Percentiles rank a stretch among this genome's conserved stretches.
phyloP scores from a whole-genome alignment of 2,329 filamentous ascomycete species.

The Epichloe sp. region DNA sequence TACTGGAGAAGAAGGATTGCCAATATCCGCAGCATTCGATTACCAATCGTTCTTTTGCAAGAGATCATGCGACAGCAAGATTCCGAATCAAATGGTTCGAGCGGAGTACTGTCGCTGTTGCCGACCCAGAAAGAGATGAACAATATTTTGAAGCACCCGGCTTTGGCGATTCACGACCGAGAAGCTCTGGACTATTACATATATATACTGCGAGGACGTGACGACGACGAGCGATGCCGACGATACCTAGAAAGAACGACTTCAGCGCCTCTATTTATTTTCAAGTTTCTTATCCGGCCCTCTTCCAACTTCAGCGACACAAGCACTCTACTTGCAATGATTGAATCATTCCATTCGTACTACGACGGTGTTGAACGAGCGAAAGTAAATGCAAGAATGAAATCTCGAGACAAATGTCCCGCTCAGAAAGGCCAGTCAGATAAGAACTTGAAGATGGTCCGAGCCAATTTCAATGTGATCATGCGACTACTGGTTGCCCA shows the following conservation, averaged over 20 bases:
- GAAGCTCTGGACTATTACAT: slow-evolving; percentile 14
- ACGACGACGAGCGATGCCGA: slow-evolving; percentile 19
- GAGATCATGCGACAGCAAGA: slow-evolving; percentile 15
- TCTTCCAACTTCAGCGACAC: slow-evolving; percentile 13
- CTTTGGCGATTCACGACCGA: slow-evolving; percentile 11
- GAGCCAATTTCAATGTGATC: slow-evolving; percentile 13
- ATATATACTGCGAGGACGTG: slow-evolving; percentile 16
- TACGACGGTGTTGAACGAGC: slow-evolving; percentile 1
- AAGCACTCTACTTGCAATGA: slow-evolving; percentile 13
- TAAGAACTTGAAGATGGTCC: slow-evolving; percentile 4
- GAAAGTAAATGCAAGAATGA: background rate
- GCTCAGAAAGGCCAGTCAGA: background rate
- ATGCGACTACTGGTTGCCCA: slow-evolving; percentile 17
- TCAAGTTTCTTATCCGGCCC: slow-evolving; percentile 18
- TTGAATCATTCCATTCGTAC: slow-evolving; percentile 13
- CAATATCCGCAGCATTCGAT: slow-evolving; percentile 13
- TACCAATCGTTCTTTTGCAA: slow-evolving; percentile 20
- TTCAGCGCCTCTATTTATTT: slow-evolving; percentile 16
- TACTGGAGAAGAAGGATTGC: slow-evolving; percentile 12
- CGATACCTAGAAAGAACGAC: slow-evolving; percentile 16
- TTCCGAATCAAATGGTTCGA: slow-evolving; percentile 6
- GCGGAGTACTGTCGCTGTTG: slow-evolving; percentile 12
- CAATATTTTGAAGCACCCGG: slow-evolving; percentile 8
- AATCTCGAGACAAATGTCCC: slow-evolving; percentile 1
- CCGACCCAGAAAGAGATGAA: slow-evolving; percentile 14